Evolutionary conservation across 805 yeast species (phyloP).

Genomic region (Kuraishia hungarica): DNA sequence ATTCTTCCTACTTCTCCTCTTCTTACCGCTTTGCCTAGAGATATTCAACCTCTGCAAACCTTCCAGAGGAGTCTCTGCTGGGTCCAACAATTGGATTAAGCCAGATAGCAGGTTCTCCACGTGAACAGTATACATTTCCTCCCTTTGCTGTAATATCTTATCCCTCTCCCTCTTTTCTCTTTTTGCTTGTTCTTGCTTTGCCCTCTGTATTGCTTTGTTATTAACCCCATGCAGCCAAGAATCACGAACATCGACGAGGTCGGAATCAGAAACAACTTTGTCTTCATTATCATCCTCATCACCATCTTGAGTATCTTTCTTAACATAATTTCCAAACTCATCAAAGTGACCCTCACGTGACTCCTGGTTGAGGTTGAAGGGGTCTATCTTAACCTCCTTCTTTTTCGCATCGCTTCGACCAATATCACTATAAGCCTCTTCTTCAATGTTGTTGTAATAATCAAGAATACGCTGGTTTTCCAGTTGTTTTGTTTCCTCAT

Average conservation of each 20-base stretch:
- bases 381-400: conserved; percentile 41
- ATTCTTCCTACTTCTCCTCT: conserved; percentile 6
- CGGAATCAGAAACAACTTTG: not conserved
- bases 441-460: conserved; percentile 1
- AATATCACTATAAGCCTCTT: conserved; percentile 1
- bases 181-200: conserved; percentile 14
- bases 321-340: conserved; percentile 47
- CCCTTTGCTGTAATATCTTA: conserved; percentile 15
- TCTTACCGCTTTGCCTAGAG: conserved; percentile 14
- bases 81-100: conserved; percentile 38
- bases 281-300: conserved; percentile 17
- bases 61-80: conserved; percentile 55
- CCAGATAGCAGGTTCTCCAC: conserved; percentile 15
- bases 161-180: conserved; percentile 17
- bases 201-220: conserved; percentile 15
- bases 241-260: conserved; percentile 15
- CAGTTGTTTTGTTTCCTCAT: conserved; percentile 4
- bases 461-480: not conserved
- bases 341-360: conserved; percentile 53
- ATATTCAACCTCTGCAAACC: conserved; percentile 34
- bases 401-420: conserved; percentile 4
- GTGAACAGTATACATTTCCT: conserved; percentile 6
- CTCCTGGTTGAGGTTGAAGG: conserved; percentile 54
- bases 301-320: conserved; percentile 25
- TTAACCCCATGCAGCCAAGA: conserved; percentile 15